Percentiles rank a stretch among this genome's conserved stretches.
These are phyloP conservation scores for Penicillium verrucosum DNA, from an alignment of 2,329 filamentous ascomycete genomes.

Conservation along the genomic window DNA sequence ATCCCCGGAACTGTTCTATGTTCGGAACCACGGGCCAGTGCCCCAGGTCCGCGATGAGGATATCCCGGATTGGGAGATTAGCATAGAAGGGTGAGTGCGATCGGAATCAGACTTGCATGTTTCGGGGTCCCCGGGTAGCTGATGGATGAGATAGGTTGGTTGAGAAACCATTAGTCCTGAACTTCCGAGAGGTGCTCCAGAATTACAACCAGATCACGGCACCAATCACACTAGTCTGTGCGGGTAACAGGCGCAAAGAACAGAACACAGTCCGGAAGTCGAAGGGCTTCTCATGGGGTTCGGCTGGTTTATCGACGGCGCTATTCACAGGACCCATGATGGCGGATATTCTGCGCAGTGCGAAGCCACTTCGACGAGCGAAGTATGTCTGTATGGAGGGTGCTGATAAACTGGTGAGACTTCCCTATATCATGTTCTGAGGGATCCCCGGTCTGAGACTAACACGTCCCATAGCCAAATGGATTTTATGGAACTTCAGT, in stretches of 20 bases:
- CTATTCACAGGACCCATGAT: constrained; percentile 82
- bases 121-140: background rate
- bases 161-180: constrained; percentile 69
- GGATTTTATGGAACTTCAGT: constrained; percentile 85
- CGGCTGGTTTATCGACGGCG: constrained; percentile 81
- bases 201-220: constrained; percentile 79
- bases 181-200: constrained; percentile 66
- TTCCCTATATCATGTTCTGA: background rate
- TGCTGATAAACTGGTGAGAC: constrained; percentile 67
- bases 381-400: constrained; percentile 89
- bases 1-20: constrained; percentile 83
- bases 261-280: constrained; percentile 88
- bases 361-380: constrained; percentile 66
- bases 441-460: background rate
- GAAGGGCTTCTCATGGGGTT: constrained; percentile 92
- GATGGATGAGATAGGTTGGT: constrained; percentile 56
- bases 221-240: constrained; percentile 85
- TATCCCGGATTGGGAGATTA: constrained; percentile 75
- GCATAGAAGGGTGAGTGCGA: constrained; percentile 63
- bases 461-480: constrained; percentile 58
- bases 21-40: constrained; percentile 83
- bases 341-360: constrained; percentile 65
- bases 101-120: background rate
- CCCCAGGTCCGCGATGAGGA: constrained; percentile 70
- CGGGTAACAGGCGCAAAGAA: constrained; percentile 87